Evolutionary conservation across 352 stramenopile genomes (phyloP).

Genomic region (Phytopythium oedochilum): DNA sequence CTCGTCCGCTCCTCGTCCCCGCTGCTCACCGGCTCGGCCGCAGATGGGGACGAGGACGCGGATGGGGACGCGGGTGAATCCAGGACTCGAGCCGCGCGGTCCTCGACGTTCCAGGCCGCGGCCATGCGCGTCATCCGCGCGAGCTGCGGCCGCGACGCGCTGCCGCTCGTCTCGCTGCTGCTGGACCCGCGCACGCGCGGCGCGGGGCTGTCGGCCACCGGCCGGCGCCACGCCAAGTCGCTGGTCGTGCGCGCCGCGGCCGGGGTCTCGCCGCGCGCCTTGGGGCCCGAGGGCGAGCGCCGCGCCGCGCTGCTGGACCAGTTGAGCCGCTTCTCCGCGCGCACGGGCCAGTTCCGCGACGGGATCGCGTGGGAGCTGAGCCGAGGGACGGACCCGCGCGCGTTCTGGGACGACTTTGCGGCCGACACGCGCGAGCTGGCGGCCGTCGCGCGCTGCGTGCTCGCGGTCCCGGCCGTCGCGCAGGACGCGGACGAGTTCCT

Average conservation of each 20-base stretch:
- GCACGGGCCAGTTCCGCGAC: constrained; percentile 32
- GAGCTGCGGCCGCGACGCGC: constrained; percentile 16
- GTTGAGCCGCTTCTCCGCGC: constrained; percentile 30
- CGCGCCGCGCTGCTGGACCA: constrained; percentile 27
- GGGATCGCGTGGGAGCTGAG: constrained; percentile 49
- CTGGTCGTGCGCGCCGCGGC: constrained; percentile 35
- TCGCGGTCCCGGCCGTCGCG: constrained; percentile 17
- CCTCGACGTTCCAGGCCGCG: constrained; percentile 4
- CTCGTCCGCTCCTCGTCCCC: constrained; percentile 8
- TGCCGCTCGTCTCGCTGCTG: constrained; percentile 39
- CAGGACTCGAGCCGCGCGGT: too few relatives aligned
- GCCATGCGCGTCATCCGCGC: constrained; percentile 8
- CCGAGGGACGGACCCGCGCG: constrained; percentile 19
- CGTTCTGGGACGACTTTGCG: constrained; percentile 48
- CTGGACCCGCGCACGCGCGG: constrained; percentile 43
- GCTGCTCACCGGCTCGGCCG: constrained; percentile 5
- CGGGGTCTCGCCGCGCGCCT: constrained; percentile 17
- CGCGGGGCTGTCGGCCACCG: constrained; percentile 28
- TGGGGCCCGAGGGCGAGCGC: constrained; percentile 2
- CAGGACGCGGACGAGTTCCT: constrained; percentile 5
- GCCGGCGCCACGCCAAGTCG: constrained; percentile 36
- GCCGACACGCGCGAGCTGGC: constrained; percentile 39
- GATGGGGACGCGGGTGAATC: too few relatives aligned
- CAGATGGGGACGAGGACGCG: too few relatives aligned
- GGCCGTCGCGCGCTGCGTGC: constrained; percentile 23